A percentile compares a stretch with the other conserved stretches of the same genome.
These are phyloP conservation scores for Beauveria sp. DNA, from an alignment of 2,329 filamentous ascomycete genomes.

Conservation along the genomic window DNA sequence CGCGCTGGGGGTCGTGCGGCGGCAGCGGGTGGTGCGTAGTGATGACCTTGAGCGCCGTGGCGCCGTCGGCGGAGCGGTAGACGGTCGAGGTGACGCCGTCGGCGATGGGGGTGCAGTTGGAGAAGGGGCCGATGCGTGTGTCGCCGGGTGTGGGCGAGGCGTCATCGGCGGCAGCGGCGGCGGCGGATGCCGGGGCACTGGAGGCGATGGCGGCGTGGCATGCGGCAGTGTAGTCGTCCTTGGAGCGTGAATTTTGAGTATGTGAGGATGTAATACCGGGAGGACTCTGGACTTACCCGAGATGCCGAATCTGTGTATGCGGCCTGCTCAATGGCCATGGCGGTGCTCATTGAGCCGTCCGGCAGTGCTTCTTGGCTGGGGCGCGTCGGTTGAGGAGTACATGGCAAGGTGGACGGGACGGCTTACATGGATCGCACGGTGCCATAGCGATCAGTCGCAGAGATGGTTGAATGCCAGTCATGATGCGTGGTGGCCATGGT, in stretches of 20 bases:
- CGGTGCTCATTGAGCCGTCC: constrained; percentile 31
- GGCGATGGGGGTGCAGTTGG: constrained; percentile 46
- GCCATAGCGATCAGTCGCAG: constrained; percentile 7
- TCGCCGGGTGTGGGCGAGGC: constrained; percentile 23
- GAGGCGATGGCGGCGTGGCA: constrained; percentile 21
- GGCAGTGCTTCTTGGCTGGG: constrained; percentile 25
- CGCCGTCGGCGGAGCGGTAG: constrained; percentile 54
- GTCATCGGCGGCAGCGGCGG: not conserved
- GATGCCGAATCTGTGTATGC: constrained; percentile 52
- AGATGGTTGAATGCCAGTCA: constrained; percentile 8
- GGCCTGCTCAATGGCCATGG: constrained; percentile 58
- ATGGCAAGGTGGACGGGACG: not conserved
- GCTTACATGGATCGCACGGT: constrained; percentile 20
- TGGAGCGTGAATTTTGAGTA: not conserved
- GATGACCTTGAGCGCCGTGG: constrained; percentile 73
- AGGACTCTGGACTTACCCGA: constrained; percentile 37
- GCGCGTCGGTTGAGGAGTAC: not conserved
- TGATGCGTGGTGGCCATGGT: constrained; percentile 4
- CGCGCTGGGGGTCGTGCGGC: constrained; percentile 76
- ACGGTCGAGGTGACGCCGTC: constrained; percentile 75
- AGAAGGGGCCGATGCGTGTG: constrained; percentile 43
- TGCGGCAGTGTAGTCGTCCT: constrained; percentile 53
- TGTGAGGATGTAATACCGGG: not conserved
- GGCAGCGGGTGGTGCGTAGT: constrained; percentile 62
- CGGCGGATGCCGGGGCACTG: constrained; percentile 13